Evolutionary conservation across 1,284 basidiomycete genomes (phyloP).

Genomic region (Gastroboletus turbinatus): DNA sequence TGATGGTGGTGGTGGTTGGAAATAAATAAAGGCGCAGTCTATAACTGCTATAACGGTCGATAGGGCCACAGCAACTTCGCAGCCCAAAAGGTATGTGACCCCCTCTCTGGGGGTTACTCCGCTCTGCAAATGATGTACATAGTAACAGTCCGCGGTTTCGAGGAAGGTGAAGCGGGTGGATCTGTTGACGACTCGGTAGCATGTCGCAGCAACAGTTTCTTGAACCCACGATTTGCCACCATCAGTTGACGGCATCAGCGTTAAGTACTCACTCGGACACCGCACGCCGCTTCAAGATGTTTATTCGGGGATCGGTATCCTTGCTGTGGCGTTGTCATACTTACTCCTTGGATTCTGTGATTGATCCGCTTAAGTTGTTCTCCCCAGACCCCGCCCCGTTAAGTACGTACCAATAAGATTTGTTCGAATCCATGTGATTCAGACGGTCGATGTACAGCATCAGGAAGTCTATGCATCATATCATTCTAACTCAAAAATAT

Average conservation of each 20-base stretch:
- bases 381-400: background rate
- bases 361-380: background rate
- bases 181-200: background rate
- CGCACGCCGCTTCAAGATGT: background rate
- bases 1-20: slow-evolving; percentile 17
- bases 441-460: background rate
- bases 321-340: background rate
- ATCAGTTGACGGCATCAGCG: too few species aligned
- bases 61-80: background rate
- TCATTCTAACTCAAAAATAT: background rate
- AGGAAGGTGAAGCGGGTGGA: background rate
- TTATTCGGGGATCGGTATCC: background rate
- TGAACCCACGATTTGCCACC: background rate
- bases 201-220: background rate
- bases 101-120: background rate
- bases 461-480: background rate
- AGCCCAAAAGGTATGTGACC: background rate
- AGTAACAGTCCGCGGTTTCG: too few species aligned
- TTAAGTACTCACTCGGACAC: too few species aligned
- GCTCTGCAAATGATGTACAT: too few species aligned
- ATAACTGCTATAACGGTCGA: background rate
- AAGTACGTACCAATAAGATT: background rate
- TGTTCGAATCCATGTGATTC: background rate
- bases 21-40: background rate
- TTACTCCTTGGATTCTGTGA: background rate